Evolutionary conservation across 169 alveolate genomes (phyloP), one percentile per base, ranked within the genome.

Genomic region (Cryptosporidium sp.): DNA sequence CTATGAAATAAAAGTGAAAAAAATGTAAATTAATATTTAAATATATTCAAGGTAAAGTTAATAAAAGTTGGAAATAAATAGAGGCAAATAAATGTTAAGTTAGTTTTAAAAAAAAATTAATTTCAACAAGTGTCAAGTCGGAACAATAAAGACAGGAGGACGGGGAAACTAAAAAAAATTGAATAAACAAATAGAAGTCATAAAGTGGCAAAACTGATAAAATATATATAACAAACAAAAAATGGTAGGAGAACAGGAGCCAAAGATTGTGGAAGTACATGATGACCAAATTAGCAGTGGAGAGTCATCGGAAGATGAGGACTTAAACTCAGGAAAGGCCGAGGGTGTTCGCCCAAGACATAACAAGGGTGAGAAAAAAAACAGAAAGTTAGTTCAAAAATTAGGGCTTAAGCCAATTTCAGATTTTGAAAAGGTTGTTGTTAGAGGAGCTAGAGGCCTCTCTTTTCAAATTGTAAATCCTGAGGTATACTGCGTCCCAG

Each of bases 391-490:
- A 10, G 70, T 80, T 41, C 89, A 80, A 39, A 80, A 80, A 37
- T 35, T 80, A 41, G 89, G 89, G 2, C 75, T 80, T 23, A 80
- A 80, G n/a, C 89, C 89, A 65, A 62, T 65, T 9, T 18, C 73
- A 4, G 89, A 80, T 4, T 80, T 80, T 65, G 89, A 80, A 51
- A 80, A 80, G n/a, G 52, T 80, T 33, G 75, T 80, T 23, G 70
- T 80, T 33, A 61, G 75, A 29, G 89, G 89, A n/a, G 89, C 89
- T 10, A 80, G 75, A 48, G 89, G 89, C 7, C 68, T 80, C 23
- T 62, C 80, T 65, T 80, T 80, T n/a, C 73, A 80, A 33, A 80
- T 80, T 31, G 80, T 80, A 1, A 65, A 80, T 48, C 89, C 89
- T 14, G 89, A 80, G 48, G 89, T 80, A 23, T 80, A 80, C 55